Evolutionary conservation across 192 early-diverging fungal genomes (phyloP).

Genomic region (Podochytrium sp.): DNA sequence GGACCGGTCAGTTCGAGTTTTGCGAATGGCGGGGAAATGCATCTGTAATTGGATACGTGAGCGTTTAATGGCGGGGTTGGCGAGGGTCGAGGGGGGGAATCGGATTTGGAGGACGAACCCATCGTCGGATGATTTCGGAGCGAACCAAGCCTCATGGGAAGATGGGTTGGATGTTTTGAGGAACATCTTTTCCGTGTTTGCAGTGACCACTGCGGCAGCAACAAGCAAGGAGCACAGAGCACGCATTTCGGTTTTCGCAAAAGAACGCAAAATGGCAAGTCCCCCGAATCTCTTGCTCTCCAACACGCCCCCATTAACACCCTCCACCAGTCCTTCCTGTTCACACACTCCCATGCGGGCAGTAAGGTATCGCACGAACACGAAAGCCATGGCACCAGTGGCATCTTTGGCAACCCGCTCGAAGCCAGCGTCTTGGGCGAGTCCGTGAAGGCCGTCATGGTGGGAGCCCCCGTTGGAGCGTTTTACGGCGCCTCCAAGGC

Average conservation of each 20-base stretch:
- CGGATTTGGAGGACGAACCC: not conserved
- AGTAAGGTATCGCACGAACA: not conserved
- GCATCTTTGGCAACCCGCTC: constrained; percentile 1
- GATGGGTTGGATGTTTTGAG: not conserved
- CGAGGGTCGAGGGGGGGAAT: not conserved
- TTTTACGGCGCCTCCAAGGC: constrained; percentile 12
- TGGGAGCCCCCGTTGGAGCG: constrained; percentile 23
- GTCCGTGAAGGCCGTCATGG: not conserved
- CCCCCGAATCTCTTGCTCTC: no score
- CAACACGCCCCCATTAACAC: no score
- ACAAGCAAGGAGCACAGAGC: not conserved
- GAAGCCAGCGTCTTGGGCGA: constrained; percentile 15
- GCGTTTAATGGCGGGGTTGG: not conserved
- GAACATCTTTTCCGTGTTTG: constrained; percentile 28
- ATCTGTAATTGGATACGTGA: constrained; percentile 7
- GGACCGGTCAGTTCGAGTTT: not conserved
- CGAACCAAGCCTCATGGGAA: not conserved
- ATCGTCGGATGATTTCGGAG: not conserved
- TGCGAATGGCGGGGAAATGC: constrained; percentile 9
- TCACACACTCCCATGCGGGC: constrained; percentile 7
- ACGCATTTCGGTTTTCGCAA: no score
- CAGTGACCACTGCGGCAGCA: not conserved
- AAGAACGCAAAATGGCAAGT: no score
- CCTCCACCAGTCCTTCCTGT: constrained; percentile 13
- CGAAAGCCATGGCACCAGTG: not conserved